Evolutionary conservation across 2,329 filamentous ascomycete species (phyloP).

Genomic region (Bimuria novae-zelandiae): DNA sequence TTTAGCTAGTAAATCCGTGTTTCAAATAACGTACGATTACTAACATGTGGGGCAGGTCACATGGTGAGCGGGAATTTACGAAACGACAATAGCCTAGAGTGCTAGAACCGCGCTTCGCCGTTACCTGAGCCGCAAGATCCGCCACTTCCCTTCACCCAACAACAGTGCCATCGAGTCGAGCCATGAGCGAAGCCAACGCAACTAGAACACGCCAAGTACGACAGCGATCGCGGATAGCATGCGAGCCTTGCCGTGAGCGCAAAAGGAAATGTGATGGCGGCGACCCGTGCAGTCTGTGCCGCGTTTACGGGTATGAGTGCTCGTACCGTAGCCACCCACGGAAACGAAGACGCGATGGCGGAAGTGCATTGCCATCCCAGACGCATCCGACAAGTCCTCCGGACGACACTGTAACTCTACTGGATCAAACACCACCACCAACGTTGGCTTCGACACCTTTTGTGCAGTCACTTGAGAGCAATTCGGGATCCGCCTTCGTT

Average conservation of each 20-base stretch:
- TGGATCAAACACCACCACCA: not conserved
- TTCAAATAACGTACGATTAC: too few species aligned
- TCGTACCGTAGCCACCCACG: conserved; percentile 50
- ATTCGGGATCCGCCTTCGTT: conserved; percentile 62
- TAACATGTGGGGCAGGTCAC: too few species aligned
- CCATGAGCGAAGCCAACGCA: conserved; percentile 1
- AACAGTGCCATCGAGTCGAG: not conserved
- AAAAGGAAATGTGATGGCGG: conserved; percentile 62
- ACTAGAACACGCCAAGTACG: not conserved
- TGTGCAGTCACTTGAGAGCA: conserved; percentile 56
- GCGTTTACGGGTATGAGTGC: conserved; percentile 60
- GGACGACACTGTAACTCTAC: conserved; percentile 21
- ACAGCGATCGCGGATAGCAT: conserved; percentile 7
- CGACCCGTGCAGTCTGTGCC: conserved; percentile 59
- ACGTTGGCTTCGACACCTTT: conserved; percentile 19
- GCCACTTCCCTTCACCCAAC: not conserved
- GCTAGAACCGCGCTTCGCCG: too few species aligned
- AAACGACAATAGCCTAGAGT: too few species aligned
- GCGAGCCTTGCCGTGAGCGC: conserved; percentile 57
- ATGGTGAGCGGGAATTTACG: too few species aligned
- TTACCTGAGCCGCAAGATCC: not conserved
- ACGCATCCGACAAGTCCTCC: conserved; percentile 19
- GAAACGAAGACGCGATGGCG: conserved; percentile 19
- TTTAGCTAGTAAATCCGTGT: too few species aligned
- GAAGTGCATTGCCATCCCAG: conserved; percentile 18